These are phyloP conservation scores for Colletotrichum acutatum DNA, from an alignment of 2,329 filamentous ascomycete species.

Conservation along the genomic window DNA sequence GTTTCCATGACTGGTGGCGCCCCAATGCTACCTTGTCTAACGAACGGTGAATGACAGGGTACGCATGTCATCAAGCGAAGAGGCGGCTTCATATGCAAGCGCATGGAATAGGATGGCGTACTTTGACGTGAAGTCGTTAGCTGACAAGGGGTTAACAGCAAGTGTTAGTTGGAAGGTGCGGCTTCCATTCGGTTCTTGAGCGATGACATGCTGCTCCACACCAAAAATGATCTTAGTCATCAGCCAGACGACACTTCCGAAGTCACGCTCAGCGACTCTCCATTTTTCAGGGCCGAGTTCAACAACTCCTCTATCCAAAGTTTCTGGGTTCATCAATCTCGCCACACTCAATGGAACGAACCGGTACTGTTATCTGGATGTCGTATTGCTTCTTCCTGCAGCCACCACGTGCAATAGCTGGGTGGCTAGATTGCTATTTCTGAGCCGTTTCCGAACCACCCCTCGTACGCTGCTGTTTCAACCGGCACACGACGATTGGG, in stretches of 20 bases:
- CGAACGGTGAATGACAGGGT: constrained; percentile 13
- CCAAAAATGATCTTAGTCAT: constrained; percentile 4
- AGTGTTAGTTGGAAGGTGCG: neutral
- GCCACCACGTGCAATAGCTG: neutral
- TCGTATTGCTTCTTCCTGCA: neutral
- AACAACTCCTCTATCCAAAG: neutral
- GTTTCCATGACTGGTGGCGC: constrained; percentile 7
- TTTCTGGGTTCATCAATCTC: neutral
- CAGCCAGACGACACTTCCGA: neutral
- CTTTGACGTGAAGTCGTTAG: constrained; percentile 3
- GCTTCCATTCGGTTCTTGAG: neutral
- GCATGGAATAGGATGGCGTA: neutral
- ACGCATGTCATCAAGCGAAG: neutral
- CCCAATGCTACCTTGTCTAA: constrained; percentile 15
- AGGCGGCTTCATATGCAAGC: constrained; percentile 3
- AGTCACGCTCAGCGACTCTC: neutral
- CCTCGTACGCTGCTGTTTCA: constrained; percentile 11
- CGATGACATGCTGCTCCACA: neutral
- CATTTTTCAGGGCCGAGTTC: neutral
- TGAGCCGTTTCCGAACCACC: neutral
- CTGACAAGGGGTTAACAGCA: neutral
- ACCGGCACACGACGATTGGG: neutral
- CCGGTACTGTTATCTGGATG: neutral
- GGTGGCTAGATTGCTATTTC: neutral
- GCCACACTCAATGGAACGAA: neutral